Percentiles rank a stretch among this genome's conserved stretches.
These are phyloP conservation scores for Lachnellula willkommii DNA, from an alignment of 2,329 filamentous ascomycete genomes.

Conservation along the genomic window DNA sequence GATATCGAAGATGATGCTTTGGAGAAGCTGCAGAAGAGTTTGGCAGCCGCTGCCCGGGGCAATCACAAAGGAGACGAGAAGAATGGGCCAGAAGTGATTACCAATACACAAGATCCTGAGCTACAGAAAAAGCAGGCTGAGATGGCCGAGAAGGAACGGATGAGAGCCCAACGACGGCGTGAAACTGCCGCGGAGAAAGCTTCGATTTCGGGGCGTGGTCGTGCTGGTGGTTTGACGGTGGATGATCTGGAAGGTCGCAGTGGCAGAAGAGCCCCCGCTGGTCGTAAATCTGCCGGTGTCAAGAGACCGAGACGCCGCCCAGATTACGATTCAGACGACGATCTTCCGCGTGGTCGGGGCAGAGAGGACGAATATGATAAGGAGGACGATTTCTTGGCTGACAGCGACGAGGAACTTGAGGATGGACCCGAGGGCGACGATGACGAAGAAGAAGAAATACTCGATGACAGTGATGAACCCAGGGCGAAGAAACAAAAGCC, in stretches of 20 bases:
- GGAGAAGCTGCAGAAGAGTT: constrained; percentile 59
- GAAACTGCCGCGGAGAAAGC: constrained; percentile 61
- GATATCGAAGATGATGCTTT: constrained; percentile 67
- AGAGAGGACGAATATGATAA: constrained; percentile 72
- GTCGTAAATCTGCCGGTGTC: constrained; percentile 49
- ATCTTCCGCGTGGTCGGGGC: constrained; percentile 50
- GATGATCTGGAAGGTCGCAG: constrained; percentile 62
- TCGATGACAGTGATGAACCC: constrained; percentile 39
- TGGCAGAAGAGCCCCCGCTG: constrained; percentile 43
- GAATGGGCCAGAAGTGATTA: constrained; percentile 60
- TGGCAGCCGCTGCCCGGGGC: constrained; percentile 58
- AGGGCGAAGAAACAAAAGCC: constrained; percentile 31
- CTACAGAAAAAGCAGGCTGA: constrained; percentile 69
- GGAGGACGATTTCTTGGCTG: constrained; percentile 73
- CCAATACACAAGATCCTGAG: constrained; percentile 68
- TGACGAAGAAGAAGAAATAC: constrained; percentile 34
- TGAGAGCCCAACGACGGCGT: constrained; percentile 58
- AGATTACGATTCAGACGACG: constrained; percentile 75
- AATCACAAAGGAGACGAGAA: constrained; percentile 48
- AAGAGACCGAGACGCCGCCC: constrained; percentile 50
- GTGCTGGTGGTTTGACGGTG: constrained; percentile 56
- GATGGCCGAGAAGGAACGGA: constrained; percentile 66
- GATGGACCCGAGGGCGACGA: constrained; percentile 55
- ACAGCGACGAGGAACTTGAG: constrained; percentile 65
- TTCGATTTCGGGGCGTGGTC: constrained; percentile 34